Base-by-base conservation (phyloP, 257 asterid species). In the Lycium barbarum region DNA sequence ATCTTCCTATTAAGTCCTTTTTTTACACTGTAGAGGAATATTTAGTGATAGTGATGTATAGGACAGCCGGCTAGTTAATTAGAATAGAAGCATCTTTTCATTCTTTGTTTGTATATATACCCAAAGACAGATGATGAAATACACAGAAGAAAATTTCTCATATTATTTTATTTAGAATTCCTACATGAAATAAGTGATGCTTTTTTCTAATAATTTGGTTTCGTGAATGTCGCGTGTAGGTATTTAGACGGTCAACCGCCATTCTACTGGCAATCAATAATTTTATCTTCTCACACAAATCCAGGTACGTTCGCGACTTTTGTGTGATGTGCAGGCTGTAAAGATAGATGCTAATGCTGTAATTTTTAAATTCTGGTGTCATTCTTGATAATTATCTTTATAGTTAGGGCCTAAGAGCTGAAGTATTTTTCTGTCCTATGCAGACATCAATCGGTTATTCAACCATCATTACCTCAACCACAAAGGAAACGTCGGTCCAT, bases 211-310 rank as follows among this genome's bases (percentile, higher is more conserved):
- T 86, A 14, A 84, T 53, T 87, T 65, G 79, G 17, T 86, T 83
- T 47, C 74, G 26, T 76, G 65, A 83, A 83, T 83, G 57, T 33
- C 9, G 2, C 40, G 36, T 82, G 66, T 82, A 96, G 99, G 99
- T 95, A 93, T 83, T 84, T 93, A 84, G 98, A 96, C 71, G 98
- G 91, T 81, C 99, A 93, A 87, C 95, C 98, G 6, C 95, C 86
- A 20, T 93, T 91, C 93, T 96, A 95, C 85, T 91, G 99, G 88
- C 99, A 96, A 85, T 89, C 99, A 68, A 85, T 96, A 87, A 85
- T 96, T 79, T 91, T 96, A 84, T 85, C 97, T 87, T 95, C 98
- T 86, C 98, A 96, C 87, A 55, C 90, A 80, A 93, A 90, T 88
- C 99, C 98, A 91, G 99, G 98, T 95, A 91, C 72, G 71, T 84